These are phyloP conservation scores for Protea cynaroides DNA, from an alignment of 164 flowering plant species.

Conservation along the genomic window DNA sequence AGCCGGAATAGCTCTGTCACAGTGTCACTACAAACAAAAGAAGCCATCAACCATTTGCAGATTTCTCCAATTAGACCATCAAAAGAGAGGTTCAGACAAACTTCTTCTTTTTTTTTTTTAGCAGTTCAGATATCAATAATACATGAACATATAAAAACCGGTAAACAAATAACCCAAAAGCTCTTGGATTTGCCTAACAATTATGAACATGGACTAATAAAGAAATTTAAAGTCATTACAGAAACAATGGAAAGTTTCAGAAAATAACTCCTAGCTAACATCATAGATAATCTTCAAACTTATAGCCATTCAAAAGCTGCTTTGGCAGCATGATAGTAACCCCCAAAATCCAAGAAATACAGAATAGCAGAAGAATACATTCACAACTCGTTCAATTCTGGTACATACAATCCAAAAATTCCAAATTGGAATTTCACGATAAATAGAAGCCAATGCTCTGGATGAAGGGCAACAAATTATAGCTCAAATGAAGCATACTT, in stretches of 20 bases:
- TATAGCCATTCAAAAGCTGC: background rate
- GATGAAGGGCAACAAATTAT: too few relatives aligned
- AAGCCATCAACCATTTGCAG: background rate
- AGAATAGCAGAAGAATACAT: too few relatives aligned
- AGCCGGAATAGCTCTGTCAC: conserved; percentile 70
- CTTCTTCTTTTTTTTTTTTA: too few relatives aligned
- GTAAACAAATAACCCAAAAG: background rate
- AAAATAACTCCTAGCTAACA: background rate
- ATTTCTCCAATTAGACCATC: background rate
- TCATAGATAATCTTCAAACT: background rate
- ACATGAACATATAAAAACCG: background rate
- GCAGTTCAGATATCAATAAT: background rate
- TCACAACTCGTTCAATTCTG: too few relatives aligned
- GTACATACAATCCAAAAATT: too few relatives aligned
- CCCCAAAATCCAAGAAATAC: too few relatives aligned
- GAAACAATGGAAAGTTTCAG: background rate
- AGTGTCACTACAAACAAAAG: conserved; percentile 52
- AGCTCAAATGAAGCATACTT: background rate
- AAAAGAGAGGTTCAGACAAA: background rate
- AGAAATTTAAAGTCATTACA: background rate
- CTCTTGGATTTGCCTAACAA: too few relatives aligned
- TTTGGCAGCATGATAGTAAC: background rate
- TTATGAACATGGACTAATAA: background rate
- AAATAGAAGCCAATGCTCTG: too few relatives aligned
- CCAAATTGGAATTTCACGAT: too few relatives aligned